phyloP scores from a whole-genome alignment of 148 eudicot genomes.

The Heliosperma pusillum region DNA sequence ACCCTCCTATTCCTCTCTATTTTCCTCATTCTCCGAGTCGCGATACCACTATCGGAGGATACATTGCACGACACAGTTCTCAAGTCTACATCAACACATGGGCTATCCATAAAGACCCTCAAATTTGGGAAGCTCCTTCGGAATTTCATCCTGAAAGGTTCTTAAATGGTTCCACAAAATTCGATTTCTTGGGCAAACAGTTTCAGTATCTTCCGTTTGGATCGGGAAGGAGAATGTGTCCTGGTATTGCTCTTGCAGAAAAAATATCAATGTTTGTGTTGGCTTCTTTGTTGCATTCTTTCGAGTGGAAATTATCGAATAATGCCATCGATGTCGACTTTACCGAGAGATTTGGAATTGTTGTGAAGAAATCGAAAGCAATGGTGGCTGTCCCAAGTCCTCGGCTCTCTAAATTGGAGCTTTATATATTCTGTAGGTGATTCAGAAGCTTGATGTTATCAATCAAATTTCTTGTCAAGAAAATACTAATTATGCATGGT shows the following conservation, averaged over 20 bases:
- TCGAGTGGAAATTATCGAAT: slow-evolving; percentile 33
- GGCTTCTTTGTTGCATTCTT: slow-evolving; percentile 40
- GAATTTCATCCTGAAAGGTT: slow-evolving; percentile 40
- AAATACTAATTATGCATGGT: too few species aligned
- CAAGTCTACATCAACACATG: slow-evolving; percentile 26
- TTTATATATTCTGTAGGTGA: slow-evolving; percentile 11
- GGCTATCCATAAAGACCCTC: slow-evolving; percentile 37
- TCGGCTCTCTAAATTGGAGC: slow-evolving; percentile 18
- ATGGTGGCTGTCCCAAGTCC: slow-evolving; percentile 28
- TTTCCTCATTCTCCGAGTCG: slow-evolving; percentile 31
- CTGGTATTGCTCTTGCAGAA: slow-evolving; percentile 37
- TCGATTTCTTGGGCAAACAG: slow-evolving; percentile 29
- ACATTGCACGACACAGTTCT: slow-evolving; percentile 29
- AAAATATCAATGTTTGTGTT: slow-evolving; percentile 27
- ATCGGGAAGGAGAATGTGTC: slow-evolving; percentile 46
- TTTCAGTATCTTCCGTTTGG: slow-evolving; percentile 43
- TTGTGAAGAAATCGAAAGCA: slow-evolving; percentile 31
- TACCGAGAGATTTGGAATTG: slow-evolving; percentile 34
- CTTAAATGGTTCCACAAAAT: slow-evolving; percentile 20
- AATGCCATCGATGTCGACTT: slow-evolving; percentile 32
- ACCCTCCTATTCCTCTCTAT: slow-evolving; percentile 30
- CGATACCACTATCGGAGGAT: slow-evolving; percentile 29
- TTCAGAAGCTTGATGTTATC: not conserved
- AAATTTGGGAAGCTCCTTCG: slow-evolving; percentile 23
- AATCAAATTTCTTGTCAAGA: too few species aligned